Conservation (phyloP, 2,329 filamentous ascomycete species). For the Penicillium italicum region DNA sequence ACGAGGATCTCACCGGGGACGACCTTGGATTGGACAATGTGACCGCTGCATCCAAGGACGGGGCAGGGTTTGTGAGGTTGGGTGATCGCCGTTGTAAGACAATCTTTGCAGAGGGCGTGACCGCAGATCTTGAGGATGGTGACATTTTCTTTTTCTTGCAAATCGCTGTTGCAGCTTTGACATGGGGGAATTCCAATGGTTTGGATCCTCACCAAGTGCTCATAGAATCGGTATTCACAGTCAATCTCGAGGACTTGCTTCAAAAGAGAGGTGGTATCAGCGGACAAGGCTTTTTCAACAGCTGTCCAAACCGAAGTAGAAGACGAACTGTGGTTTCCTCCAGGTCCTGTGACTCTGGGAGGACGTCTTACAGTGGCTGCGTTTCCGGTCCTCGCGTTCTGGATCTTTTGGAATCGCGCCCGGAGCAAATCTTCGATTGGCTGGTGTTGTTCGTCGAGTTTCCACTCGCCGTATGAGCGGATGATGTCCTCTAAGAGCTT, state of each 20-base stretch:
- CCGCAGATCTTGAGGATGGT: slow-evolving; percentile 50
- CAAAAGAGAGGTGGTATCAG: slow-evolving; percentile 17
- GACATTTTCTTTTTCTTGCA: slow-evolving; percentile 29
- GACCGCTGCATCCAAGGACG: slow-evolving; percentile 40
- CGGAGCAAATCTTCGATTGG: neutral
- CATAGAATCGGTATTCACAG: slow-evolving; percentile 24
- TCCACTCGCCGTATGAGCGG: neutral
- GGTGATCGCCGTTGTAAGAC: slow-evolving; percentile 25
- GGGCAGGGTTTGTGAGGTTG: slow-evolving; percentile 36
- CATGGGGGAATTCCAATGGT: slow-evolving; percentile 2
- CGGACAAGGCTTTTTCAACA: neutral
- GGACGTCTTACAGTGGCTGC: neutral
- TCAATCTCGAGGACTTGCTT: slow-evolving; percentile 23
- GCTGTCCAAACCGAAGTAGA: neutral
- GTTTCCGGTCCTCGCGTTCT: neutral
- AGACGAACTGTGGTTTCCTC: neutral
- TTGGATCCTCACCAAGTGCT: slow-evolving; percentile 21
- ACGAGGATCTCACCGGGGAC: slow-evolving; percentile 40
- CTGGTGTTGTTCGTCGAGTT: neutral
- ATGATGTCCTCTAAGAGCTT: neutral
- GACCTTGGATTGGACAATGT: slow-evolving; percentile 40
- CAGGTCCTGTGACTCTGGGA: neutral
- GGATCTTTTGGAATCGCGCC: neutral
- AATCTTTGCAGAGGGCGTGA: slow-evolving; percentile 49
- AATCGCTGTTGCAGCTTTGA: slow-evolving; percentile 29